Evolutionary conservation across 140 eudicot species (phyloP), one percentile per base, ranked within the genome.

Genomic region (Oenanthe javanica): DNA sequence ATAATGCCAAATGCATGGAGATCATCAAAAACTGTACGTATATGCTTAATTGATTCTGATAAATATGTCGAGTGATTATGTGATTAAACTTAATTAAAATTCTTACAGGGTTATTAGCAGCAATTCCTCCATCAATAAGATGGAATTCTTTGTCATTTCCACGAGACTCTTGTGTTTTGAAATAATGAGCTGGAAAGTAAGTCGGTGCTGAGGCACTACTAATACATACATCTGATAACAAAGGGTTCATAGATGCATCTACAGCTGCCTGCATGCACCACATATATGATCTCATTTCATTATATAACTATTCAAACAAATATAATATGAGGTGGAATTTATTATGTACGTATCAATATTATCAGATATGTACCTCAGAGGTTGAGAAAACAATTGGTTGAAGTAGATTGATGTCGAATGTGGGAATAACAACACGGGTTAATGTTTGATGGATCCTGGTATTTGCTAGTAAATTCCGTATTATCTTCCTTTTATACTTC

Each of bases 81-180:
- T 7, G 43, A 31, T 11, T 69, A 4, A n/a, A 42, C 10, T 43
- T 72, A 46, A 43, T 72, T 3, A 1, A 19, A 18, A 38, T 1
- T 49, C 69, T 49, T 67, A 79, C 82, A 48, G 77, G 82, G 38
- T 79, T 79, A 50, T 79, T 79, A 48, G 82, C 82, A 13, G 82
- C 82, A 27, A 79, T 59, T 16, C 82, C 82, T 79, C 82, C 82
- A 79, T 79, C 82, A 15, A 79, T 71, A 15, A 79, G 67, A 31
- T 79, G 49, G 82, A 79, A 79, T 79, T 79, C 82, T 79, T 63
- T 79, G 72, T 79, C 77, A 66, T 66, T 66, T 79, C 82, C 82
- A 47, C 64, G 14, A 2, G 49, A 50, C 27, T 79, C 82, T 63
- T 66, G 52, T 49, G 50, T 54, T 40, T 27, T 67, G 67, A 79